Conservation (phyloP, 2,329 filamentous ascomycete genomes). For the Tolypocladium ovalisporum region DNA sequence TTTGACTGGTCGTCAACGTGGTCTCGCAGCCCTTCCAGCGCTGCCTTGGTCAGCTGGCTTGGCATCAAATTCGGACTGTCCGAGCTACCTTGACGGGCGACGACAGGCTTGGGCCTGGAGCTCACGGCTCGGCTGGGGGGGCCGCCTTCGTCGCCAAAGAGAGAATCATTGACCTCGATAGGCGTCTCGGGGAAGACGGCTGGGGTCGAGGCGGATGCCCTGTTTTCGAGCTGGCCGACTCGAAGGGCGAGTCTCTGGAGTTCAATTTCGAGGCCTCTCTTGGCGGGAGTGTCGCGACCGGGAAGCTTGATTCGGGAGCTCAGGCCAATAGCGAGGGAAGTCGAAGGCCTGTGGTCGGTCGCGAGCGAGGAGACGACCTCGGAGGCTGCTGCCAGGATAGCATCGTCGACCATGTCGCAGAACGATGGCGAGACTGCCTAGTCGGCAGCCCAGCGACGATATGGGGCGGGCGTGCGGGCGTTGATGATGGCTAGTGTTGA, state of each 20-base stretch:
- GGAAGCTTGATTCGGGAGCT: slow-evolving; percentile 57
- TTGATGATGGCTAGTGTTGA: background rate
- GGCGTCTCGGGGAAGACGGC: slow-evolving; percentile 68
- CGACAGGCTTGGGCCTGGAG: slow-evolving; percentile 33
- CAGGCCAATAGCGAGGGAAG: slow-evolving; percentile 27
- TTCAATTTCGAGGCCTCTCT: slow-evolving; percentile 71
- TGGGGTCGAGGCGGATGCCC: slow-evolving; percentile 50
- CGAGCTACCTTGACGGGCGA: slow-evolving; percentile 28
- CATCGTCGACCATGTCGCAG: slow-evolving; percentile 40
- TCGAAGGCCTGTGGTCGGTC: slow-evolving; percentile 26
- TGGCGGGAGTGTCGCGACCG: slow-evolving; percentile 63
- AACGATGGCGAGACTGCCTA: slow-evolving; percentile 12
- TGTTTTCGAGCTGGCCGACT: slow-evolving; percentile 73
- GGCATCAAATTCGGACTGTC: slow-evolving; percentile 22
- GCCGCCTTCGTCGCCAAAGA: slow-evolving; percentile 48
- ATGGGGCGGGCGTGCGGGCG: background rate
- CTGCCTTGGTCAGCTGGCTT: slow-evolving; percentile 62
- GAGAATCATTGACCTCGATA: slow-evolving; percentile 59
- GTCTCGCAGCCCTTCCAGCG: slow-evolving; percentile 75
- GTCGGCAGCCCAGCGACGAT: slow-evolving; percentile 15
- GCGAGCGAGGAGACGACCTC: slow-evolving; percentile 44
- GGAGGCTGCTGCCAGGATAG: slow-evolving; percentile 41
- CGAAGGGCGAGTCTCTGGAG: slow-evolving; percentile 67
- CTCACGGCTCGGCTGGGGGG: slow-evolving; percentile 34
- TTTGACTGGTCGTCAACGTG: slow-evolving; percentile 91